Evolutionary conservation across 176 grass and related monocot species (phyloP), one percentile per base, ranked within the genome.

Genomic region (Phragmites australis): DNA sequence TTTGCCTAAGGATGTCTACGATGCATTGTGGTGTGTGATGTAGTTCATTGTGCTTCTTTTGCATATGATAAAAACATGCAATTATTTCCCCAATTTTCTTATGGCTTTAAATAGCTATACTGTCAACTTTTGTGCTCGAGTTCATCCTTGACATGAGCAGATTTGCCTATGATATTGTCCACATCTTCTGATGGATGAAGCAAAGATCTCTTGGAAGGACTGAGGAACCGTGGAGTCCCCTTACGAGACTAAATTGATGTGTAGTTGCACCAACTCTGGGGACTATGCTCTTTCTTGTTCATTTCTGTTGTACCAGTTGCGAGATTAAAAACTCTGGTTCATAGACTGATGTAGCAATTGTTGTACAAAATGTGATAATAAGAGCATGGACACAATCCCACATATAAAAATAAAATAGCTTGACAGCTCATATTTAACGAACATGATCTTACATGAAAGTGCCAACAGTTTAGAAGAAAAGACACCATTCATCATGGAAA

Each of bases 151-250:
- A 90, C 87, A 64, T 78, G 55, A 83, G 19, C 75, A 97, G 86
- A 90, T 97, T 97, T 82, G 87, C 91, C 29, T 97, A 91, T 75
- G 91, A 97, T 68, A 89, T 93, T 83, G 82, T 97, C 65, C 94
- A 93, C 57, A 93, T 93, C 86, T 97, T 97, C 82, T 97, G 88
- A 97, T 53, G 67, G 50, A 77, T 66, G 82, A 70, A 72, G 63
- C 22, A 68, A 76, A 72, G 37, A 64, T 65, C 43, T 81, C 22
- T 34, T 1, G 6, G 21, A 51, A 59, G 58, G 59, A 57, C 18
- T 19, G 57, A 18, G 6, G 32, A 63, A 22, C 9, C 13, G 16
- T 76, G 31, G 22, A n/a, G 29, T 15, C 45, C 13, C 64, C 62
- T 9, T 47, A 55, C 18, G 46, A 72, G 19, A 54, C 44, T 45